Conservation (phyloP, 2,329 filamentous ascomycete species). For the Arthroderma uncinatum region DNA sequence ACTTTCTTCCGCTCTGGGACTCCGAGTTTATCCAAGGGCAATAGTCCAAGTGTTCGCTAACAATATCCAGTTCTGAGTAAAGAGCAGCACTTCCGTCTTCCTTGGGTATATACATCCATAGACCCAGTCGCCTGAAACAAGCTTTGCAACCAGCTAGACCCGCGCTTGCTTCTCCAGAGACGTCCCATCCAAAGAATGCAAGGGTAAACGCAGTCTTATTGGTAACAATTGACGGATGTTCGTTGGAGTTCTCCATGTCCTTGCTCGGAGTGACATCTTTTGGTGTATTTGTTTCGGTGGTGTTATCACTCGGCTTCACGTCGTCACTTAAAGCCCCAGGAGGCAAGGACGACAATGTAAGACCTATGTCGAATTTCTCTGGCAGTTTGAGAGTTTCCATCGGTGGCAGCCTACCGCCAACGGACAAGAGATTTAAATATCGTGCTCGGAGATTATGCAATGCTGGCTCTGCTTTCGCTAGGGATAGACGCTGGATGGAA, state of each 20-base stretch:
- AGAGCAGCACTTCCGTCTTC: slow-evolving; percentile 39
- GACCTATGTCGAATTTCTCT: slow-evolving; percentile 24
- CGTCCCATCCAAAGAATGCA: slow-evolving; percentile 66
- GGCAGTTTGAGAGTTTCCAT: slow-evolving; percentile 24
- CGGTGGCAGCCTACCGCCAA: slow-evolving; percentile 29
- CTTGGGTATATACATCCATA: slow-evolving; percentile 88
- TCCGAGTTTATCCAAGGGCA: slow-evolving; percentile 64
- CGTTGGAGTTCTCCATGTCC: background rate
- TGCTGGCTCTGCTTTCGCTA: slow-evolving; percentile 51
- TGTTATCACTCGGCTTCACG: background rate
- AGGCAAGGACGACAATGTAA: background rate
- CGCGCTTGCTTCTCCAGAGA: slow-evolving; percentile 35
- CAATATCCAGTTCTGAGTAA: slow-evolving; percentile 50
- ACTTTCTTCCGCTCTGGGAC: slow-evolving; percentile 44
- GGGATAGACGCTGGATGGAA: slow-evolving; percentile 54
- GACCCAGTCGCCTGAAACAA: slow-evolving; percentile 75
- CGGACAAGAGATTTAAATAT: slow-evolving; percentile 46
- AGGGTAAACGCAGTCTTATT: slow-evolving; percentile 56
- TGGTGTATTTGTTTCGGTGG: background rate
- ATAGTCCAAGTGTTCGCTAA: slow-evolving; percentile 67
- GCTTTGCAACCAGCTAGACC: slow-evolving; percentile 71
- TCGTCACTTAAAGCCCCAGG: background rate
- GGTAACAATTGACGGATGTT: slow-evolving; percentile 25
- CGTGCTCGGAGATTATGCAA: slow-evolving; percentile 50
- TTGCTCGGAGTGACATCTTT: background rate